These are phyloP conservation scores for Tympanopsis confertula DNA, from an alignment of 2,329 filamentous ascomycete genomes.

Conservation along the genomic window DNA sequence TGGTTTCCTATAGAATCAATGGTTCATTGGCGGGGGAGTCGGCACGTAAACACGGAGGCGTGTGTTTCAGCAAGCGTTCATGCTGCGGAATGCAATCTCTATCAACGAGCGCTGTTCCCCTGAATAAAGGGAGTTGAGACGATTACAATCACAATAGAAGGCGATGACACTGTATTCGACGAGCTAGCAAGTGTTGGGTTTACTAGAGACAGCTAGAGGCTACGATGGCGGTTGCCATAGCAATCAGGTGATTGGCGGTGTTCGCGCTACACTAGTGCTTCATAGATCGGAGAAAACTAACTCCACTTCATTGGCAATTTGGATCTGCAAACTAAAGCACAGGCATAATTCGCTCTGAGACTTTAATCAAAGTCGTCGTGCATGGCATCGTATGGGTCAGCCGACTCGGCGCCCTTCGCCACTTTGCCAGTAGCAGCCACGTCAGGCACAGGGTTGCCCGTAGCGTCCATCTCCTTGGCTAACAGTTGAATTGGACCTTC, in stretches of 20 bases:
- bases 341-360: neutral
- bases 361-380: neutral
- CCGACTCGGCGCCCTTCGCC: neutral
- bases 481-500: neutral
- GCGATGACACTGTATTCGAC: neutral
- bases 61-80: neutral
- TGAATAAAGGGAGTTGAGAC: neutral
- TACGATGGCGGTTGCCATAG: constrained; percentile 1
- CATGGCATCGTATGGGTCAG: neutral
- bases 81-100: neutral
- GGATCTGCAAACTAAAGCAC: neutral
- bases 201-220: neutral
- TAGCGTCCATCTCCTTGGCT: neutral
- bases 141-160: neutral
- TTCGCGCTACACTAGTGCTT: neutral
- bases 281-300: neutral
- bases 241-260: neutral
- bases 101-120: neutral
- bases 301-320: neutral
- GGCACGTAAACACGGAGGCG: neutral
- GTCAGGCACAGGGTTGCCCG: neutral
- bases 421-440: neutral
- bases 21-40: neutral
- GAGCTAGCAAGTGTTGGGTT: neutral
- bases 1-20: too few species aligned